Conservation (phyloP, 2,329 filamentous ascomycete genomes). For the Elsinoe necatrix region DNA sequence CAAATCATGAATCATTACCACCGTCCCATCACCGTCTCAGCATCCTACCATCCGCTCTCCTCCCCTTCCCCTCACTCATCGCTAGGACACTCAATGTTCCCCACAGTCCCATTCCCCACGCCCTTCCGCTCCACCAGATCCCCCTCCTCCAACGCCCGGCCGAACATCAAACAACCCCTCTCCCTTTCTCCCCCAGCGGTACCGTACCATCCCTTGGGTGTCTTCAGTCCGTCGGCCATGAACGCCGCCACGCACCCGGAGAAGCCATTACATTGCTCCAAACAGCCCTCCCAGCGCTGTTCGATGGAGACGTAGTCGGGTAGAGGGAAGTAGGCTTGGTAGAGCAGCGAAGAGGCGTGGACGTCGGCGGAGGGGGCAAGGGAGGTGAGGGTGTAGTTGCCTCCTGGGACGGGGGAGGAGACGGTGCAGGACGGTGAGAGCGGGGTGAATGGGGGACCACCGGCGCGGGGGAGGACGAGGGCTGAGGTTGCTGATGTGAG, state of each 20-base stretch:
- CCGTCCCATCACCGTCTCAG: background rate
- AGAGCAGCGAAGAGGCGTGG: slow-evolving; percentile 25
- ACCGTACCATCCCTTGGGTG: slow-evolving; percentile 30
- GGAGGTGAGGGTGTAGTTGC: slow-evolving; percentile 17
- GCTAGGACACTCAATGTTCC: slow-evolving; percentile 27
- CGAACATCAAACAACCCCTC: slow-evolving; percentile 33
- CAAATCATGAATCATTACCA: background rate
- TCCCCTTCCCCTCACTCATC: background rate
- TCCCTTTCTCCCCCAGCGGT: slow-evolving; percentile 25
- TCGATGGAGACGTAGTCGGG: slow-evolving; percentile 18
- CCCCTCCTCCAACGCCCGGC: slow-evolving; percentile 21
- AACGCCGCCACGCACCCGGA: slow-evolving; percentile 30
- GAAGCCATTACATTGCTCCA: slow-evolving; percentile 36
- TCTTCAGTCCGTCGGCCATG: slow-evolving; percentile 32
- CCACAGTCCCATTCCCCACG: slow-evolving; percentile 28
- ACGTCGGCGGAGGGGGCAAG: slow-evolving; percentile 25
- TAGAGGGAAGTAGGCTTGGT: slow-evolving; percentile 29
- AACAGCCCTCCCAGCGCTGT: slow-evolving; percentile 27
- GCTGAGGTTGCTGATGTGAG: slow-evolving; percentile 1
- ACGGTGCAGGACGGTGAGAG: slow-evolving; percentile 32
- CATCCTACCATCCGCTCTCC: background rate
- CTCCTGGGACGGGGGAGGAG: slow-evolving; percentile 25
- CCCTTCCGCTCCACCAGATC: slow-evolving; percentile 29
- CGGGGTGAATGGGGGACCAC: slow-evolving; percentile 28
- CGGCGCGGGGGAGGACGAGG: slow-evolving; percentile 25